These are phyloP conservation scores for Pilobolus umbonatus DNA, from an alignment of 192 early-diverging fungal genomes.

Conservation along the genomic window DNA sequence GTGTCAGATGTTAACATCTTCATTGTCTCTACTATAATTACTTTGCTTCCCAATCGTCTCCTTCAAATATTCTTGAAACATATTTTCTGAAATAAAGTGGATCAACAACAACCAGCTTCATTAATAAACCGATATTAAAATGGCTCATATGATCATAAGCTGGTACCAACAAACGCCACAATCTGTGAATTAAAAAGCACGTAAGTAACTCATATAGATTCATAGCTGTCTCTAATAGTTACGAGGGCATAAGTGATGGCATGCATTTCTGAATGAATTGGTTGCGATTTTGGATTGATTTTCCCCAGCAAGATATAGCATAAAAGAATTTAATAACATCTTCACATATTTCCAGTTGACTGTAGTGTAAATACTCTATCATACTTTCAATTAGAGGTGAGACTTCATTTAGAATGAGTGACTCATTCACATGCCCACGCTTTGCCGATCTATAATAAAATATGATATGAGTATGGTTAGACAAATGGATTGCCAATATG, in stretches of 20 bases:
- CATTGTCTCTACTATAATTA: neutral
- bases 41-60: constrained; percentile 48
- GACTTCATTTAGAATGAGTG: constrained; percentile 10
- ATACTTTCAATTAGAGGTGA: constrained; percentile 33
- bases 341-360: constrained; percentile 32
- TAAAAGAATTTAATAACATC: constrained; percentile 45
- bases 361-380: constrained; percentile 32
- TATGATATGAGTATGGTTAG: neutral
- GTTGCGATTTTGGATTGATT: constrained; percentile 38
- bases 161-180: constrained; percentile 49
- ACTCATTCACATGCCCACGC: neutral
- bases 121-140: constrained; percentile 38
- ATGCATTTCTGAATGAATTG: constrained; percentile 45
- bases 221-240: constrained; percentile 7
- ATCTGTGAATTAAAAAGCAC: constrained; percentile 21
- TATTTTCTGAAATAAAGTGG: constrained; percentile 39
- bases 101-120: constrained; percentile 38
- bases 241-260: constrained; percentile 44
- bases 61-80: constrained; percentile 39
- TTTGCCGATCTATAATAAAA: no score
- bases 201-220: neutral
- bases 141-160: constrained; percentile 39
- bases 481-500: neutral
- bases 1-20: neutral
- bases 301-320: constrained; percentile 35